These are phyloP conservation scores for Rhytidiadelphus loreus DNA, from an alignment of 225 moss, liverwort and hornwort species.

Conservation along the genomic window DNA sequence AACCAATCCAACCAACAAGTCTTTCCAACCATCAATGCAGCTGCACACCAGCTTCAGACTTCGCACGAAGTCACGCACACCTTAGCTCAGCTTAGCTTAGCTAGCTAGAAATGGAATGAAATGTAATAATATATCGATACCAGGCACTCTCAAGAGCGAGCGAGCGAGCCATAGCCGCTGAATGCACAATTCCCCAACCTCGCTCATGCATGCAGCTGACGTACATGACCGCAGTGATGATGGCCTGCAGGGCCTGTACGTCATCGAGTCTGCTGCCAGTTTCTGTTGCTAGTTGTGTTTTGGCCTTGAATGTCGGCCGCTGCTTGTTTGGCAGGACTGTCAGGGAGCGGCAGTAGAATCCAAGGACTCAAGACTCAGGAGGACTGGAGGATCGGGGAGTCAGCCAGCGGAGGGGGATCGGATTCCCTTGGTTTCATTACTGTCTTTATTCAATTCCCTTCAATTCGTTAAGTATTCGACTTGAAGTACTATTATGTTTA, in stretches of 20 bases:
- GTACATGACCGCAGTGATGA: not conserved
- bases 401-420: constrained; percentile 1
- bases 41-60: not conserved
- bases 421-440: not conserved
- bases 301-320: constrained; percentile 17
- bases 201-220: not conserved
- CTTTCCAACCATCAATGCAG: not conserved
- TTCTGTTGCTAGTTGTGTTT: not conserved
- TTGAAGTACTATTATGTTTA: not conserved
- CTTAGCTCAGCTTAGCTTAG: not conserved
- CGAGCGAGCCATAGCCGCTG: not conserved
- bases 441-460: not conserved
- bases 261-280: not conserved
- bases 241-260: not conserved
- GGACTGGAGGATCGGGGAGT: not conserved
- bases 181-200: not conserved
- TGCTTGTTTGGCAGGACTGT: not conserved
- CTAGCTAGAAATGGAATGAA: not conserved
- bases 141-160: not conserved
- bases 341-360: constrained; percentile 12
- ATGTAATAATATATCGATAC: not conserved
- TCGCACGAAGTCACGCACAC: not conserved
- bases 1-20: not conserved
- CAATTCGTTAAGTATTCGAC: not conserved
- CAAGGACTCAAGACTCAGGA: not conserved